phyloP scores from a whole-genome alignment of 2,329 filamentous ascomycete genomes.

The Sclerotinia minor region DNA sequence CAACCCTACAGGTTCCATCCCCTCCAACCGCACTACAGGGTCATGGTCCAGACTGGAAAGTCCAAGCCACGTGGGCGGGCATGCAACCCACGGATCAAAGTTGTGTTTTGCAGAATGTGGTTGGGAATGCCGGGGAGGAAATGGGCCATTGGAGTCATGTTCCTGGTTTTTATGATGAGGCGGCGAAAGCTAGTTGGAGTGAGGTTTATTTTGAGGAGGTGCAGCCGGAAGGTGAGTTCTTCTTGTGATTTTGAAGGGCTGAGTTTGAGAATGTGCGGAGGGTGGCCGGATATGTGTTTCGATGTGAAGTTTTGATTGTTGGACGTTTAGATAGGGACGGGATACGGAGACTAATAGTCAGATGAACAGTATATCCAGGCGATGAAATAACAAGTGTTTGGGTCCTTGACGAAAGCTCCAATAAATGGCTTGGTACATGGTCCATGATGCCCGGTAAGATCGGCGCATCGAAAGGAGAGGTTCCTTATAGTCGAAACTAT shows the following conservation, averaged over 20 bases:
- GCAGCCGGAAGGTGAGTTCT: slow-evolving; percentile 3
- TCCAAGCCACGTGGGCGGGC: slow-evolving; percentile 13
- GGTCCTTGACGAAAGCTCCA: not conserved
- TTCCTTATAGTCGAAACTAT: slow-evolving; percentile 9
- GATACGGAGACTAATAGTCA: not conserved
- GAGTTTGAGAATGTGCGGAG: too few relatives aligned
- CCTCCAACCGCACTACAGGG: slow-evolving; percentile 16
- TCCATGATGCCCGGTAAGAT: slow-evolving; percentile 7
- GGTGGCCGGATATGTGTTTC: too few relatives aligned
- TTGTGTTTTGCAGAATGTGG: slow-evolving; percentile 26
- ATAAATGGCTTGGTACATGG: slow-evolving; percentile 22
- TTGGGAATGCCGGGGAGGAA: slow-evolving; percentile 8
- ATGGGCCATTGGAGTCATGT: slow-evolving; percentile 18
- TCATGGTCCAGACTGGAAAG: not conserved
- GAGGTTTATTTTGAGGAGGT: slow-evolving; percentile 16
- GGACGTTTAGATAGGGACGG: too few relatives aligned
- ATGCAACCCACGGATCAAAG: slow-evolving; percentile 27
- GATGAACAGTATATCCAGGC: slow-evolving; percentile 18
- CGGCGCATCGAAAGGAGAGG: slow-evolving; percentile 9
- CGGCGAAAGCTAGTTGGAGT: slow-evolving; percentile 4
- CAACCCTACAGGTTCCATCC: not conserved
- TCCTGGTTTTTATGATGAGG: slow-evolving; percentile 20
- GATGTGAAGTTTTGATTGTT: too few relatives aligned
- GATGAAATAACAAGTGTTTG: slow-evolving; percentile 19
- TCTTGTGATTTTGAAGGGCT: too few relatives aligned